Conservation (phyloP, 2,329 filamentous ascomycete genomes). For the Penicillium sp. region DNA sequence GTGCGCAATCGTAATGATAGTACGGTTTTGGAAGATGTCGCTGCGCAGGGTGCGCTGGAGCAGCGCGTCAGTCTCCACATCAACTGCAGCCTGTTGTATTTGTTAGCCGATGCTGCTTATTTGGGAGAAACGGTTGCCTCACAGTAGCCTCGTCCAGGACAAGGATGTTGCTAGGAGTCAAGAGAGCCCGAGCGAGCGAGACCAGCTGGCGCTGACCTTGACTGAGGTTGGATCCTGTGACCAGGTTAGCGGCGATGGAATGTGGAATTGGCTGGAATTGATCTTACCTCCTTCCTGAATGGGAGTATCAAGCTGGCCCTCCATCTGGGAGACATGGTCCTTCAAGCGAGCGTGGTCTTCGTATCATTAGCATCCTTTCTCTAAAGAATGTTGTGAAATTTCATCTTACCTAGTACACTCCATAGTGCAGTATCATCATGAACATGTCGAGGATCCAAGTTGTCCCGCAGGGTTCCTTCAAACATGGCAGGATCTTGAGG, state of each 20-base stretch:
- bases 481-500: slow-evolving; percentile 97
- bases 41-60: slow-evolving; percentile 64
- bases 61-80: slow-evolving; percentile 66
- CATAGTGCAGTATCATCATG: slow-evolving; percentile 97
- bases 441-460: slow-evolving; percentile 89
- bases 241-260: slow-evolving; percentile 1
- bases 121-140: slow-evolving; percentile 12
- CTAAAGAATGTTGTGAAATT: slow-evolving; percentile 13
- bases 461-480: slow-evolving; percentile 88
- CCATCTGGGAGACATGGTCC: slow-evolving; percentile 83
- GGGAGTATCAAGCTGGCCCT: slow-evolving; percentile 82
- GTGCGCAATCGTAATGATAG: slow-evolving; percentile 97
- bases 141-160: slow-evolving; percentile 96
- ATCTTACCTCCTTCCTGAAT: slow-evolving; percentile 88
- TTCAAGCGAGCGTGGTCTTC: slow-evolving; percentile 89
- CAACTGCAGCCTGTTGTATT: slow-evolving; percentile 59
- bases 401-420: slow-evolving; percentile 79
- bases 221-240: slow-evolving; percentile 85
- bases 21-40: slow-evolving; percentile 78
- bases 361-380: background rate
- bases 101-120: slow-evolving; percentile 14
- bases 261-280: background rate
- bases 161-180: slow-evolving; percentile 94
- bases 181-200: slow-evolving; percentile 86
- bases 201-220: slow-evolving; percentile 93